Evolutionary conservation across 1,284 basidiomycete genomes (phyloP), one percentile per base, ranked within the genome.

Genomic region (Sanghuangporus baumii): DNA sequence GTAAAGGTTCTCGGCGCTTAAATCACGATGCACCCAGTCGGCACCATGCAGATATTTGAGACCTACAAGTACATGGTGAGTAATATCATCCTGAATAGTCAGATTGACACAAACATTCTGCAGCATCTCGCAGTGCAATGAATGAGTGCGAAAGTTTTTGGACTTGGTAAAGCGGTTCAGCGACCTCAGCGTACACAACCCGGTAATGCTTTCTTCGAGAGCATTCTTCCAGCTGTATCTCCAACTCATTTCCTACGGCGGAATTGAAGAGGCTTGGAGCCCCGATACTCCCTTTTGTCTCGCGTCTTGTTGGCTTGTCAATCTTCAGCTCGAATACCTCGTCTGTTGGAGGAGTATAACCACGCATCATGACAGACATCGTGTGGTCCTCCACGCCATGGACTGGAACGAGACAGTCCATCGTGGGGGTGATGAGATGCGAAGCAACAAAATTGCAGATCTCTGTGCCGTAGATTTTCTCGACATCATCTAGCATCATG

Each of bases 1-100:
- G 23, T 59, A 48, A 18, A 59, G 41, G 43, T 59, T 59, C 5
- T 43, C 57, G 12, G 43, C 41, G 34, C 57, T 59, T 11, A 59
- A n/a, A 48, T 50, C 57, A 6, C 57, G 57, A 16, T 41, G 40
- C 9, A 41, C 40, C 40, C 40, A 41, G 9, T 16, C 40, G 16
- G 11, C 9, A 16, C 40, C 40, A 37, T 59, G 57, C 4, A 48
- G 3, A 38, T 43, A 59, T 20, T 37, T 9, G 16, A 41, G 40
- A 41, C 9, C 40, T 41, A 16, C 16, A 41, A 23, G 23, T 23
- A 23, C 40, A 41, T 41, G 11, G 16, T 9, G 16, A 41, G 16
- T 41, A 41, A 16, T 41, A 16, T 41, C 16, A 41, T 41, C 11
- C 16, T 41, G 11, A 41, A 41, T 41, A 3, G 40, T 16, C 3